phyloP scores from a whole-genome alignment of 352 stramenopile species.

The Globisporangium yorkense region DNA sequence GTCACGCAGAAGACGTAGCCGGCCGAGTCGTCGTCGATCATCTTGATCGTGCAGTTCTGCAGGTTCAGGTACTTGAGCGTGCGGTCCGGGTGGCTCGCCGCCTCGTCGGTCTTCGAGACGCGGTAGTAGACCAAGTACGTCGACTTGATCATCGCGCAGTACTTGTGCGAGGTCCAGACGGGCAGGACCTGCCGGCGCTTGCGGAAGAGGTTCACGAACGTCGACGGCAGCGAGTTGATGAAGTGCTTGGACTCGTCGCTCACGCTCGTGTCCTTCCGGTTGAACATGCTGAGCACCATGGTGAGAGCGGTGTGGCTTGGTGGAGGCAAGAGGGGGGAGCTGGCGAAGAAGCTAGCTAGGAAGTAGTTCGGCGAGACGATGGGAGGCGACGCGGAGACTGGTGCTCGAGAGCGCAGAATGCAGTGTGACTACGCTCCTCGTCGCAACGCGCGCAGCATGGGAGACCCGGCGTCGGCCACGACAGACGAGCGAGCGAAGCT shows the following conservation, averaged over 20 bases:
- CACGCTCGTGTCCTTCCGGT: conserved; percentile 56
- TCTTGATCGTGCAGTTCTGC: conserved; percentile 63
- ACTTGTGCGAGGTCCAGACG: conserved; percentile 82
- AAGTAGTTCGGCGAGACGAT: background rate
- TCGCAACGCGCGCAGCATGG: background rate
- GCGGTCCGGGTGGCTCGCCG: conserved; percentile 4
- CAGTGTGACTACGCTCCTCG: background rate
- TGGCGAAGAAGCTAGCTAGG: background rate
- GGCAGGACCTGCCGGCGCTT: conserved; percentile 77
- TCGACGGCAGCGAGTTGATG: conserved; percentile 76
- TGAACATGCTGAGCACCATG: conserved; percentile 82
- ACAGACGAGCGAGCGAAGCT: too few species aligned
- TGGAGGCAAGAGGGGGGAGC: background rate
- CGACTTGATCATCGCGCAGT: conserved; percentile 87
- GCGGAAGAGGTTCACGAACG: conserved; percentile 81
- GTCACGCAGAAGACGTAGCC: conserved; percentile 76
- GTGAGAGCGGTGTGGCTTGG: background rate
- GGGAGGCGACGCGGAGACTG: background rate
- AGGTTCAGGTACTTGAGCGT: conserved; percentile 80
- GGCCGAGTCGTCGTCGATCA: conserved; percentile 67
- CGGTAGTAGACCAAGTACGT: conserved; percentile 83
- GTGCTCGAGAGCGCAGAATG: background rate
- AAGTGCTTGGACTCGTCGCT: conserved; percentile 81
- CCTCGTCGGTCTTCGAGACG: conserved; percentile 51
- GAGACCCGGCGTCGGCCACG: background rate